Evolutionary conservation across 805 yeast species (phyloP).

Genomic region (Wickerhamiella hasegawae): DNA sequence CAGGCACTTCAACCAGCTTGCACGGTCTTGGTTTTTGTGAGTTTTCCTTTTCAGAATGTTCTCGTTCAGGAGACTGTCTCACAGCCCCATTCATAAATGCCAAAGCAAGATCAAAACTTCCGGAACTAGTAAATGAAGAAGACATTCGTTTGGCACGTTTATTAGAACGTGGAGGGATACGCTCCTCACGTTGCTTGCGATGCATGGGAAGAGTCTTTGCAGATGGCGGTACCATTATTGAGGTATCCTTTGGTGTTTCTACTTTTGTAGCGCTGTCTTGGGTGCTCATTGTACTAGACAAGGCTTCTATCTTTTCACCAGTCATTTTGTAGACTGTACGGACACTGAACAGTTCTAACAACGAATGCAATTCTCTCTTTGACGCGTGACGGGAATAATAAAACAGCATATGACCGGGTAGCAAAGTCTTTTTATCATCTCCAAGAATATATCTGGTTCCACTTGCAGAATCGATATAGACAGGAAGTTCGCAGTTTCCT

Average conservation of each 20-base stretch:
- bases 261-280: not conserved
- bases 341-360: conserved; percentile 10
- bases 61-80: no score
- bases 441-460: conserved; percentile 11
- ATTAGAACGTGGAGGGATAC: no score
- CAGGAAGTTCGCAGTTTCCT: conserved; percentile 5
- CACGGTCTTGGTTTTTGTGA: no score
- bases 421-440: conserved; percentile 5
- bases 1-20: no score
- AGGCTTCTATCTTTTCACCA: not conserved
- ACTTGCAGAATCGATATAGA: conserved; percentile 1
- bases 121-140: no score
- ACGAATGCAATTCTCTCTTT: conserved; percentile 12
- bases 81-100: no score
- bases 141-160: no score
- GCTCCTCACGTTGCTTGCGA: no score
- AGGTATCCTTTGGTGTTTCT: no score
- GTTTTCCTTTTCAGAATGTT: no score
- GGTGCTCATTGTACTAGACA: not conserved
- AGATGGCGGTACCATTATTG: no score
- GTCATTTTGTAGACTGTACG: not conserved
- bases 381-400: conserved; percentile 22
- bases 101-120: no score
- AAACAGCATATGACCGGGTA: conserved; percentile 15
- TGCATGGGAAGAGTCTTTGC: not conserved